A percentile compares a stretch with the other conserved stretches of the same genome.
These are phyloP conservation scores for Ogataea paradorogensis DNA, from an alignment of 805 yeast species.

Conservation along the genomic window DNA sequence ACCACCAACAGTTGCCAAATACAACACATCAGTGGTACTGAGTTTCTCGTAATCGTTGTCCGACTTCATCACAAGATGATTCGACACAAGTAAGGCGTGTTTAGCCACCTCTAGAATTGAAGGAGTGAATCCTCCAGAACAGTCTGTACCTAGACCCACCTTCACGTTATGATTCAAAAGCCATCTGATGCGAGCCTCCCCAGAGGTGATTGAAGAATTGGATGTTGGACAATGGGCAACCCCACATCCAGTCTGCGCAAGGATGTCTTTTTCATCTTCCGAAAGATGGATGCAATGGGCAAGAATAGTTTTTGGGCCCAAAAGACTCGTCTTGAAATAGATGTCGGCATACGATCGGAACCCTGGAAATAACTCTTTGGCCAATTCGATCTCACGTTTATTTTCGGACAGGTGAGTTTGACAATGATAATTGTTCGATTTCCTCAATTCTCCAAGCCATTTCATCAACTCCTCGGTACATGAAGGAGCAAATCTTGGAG, in stretches of 20 bases:
- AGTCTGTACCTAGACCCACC: slow-evolving; percentile 79
- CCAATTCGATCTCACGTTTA: slow-evolving; percentile 69
- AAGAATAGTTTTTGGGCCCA: slow-evolving; percentile 65
- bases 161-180: slow-evolving; percentile 62
- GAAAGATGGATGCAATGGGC: slow-evolving; percentile 87
- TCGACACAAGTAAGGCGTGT: slow-evolving; percentile 68
- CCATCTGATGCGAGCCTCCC: slow-evolving; percentile 80
- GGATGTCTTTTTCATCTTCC: slow-evolving; percentile 57
- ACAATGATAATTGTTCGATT: slow-evolving; percentile 52
- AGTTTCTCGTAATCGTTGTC: slow-evolving; percentile 47
- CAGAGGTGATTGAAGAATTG: slow-evolving; percentile 83
- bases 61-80: slow-evolving; percentile 62
- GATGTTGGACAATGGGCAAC: slow-evolving; percentile 93
- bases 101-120: slow-evolving; percentile 63
- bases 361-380: slow-evolving; percentile 68
- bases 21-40: slow-evolving; percentile 67
- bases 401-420: slow-evolving; percentile 95
- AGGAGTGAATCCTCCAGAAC: slow-evolving; percentile 73
- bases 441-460: slow-evolving; percentile 60
- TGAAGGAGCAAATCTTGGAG: slow-evolving; percentile 93
- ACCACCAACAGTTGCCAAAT: slow-evolving; percentile 86
- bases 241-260: slow-evolving; percentile 58
- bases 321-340: slow-evolving; percentile 59
- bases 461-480: slow-evolving; percentile 64
- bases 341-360: slow-evolving; percentile 70